Evolutionary conservation across 2,329 filamentous ascomycete genomes (phyloP).

Genomic region (Neopestalotiopsis sp.): DNA sequence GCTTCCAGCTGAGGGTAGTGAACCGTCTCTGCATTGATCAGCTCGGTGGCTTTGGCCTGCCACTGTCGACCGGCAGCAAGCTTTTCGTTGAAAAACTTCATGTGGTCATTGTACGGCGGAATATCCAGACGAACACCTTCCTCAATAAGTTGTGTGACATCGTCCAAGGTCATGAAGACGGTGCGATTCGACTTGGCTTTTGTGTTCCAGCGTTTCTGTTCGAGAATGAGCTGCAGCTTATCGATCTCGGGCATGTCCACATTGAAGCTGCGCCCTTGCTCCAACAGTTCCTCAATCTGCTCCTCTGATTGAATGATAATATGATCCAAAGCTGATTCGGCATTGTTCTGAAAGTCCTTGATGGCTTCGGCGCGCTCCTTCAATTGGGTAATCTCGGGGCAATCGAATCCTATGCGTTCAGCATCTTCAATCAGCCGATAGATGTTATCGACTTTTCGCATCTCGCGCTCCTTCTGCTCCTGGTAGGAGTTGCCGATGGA

Average conservation of each 20-base stretch:
- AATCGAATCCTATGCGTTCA: slow-evolving; percentile 89
- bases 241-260: slow-evolving; percentile 91
- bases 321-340: slow-evolving; percentile 71
- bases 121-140: slow-evolving; percentile 80
- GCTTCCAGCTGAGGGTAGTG: slow-evolving; percentile 96
- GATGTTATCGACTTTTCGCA: slow-evolving; percentile 88
- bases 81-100: slow-evolving; percentile 78
- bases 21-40: slow-evolving; percentile 89
- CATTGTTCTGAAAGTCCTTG: slow-evolving; percentile 80
- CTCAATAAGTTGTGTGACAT: slow-evolving; percentile 79
- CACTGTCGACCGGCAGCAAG: slow-evolving; percentile 79
- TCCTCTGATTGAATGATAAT: slow-evolving; percentile 66
- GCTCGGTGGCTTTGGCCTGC: slow-evolving; percentile 90
- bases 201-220: slow-evolving; percentile 88
- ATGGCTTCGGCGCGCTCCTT: slow-evolving; percentile 87
- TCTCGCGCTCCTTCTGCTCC: slow-evolving; percentile 85
- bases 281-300: slow-evolving; percentile 88
- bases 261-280: slow-evolving; percentile 86
- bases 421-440: slow-evolving; percentile 83
- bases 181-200: slow-evolving; percentile 70
- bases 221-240: slow-evolving; percentile 76
- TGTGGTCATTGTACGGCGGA: slow-evolving; percentile 78
- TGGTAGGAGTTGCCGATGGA: slow-evolving; percentile 58
- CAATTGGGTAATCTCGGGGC: slow-evolving; percentile 84
- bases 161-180: slow-evolving; percentile 72